Percentiles rank a stretch among this genome's conserved stretches.
Evolutionary conservation across 2,329 filamentous ascomycete genomes (phyloP).

Genomic region (Scedosporium dehoogii): DNA sequence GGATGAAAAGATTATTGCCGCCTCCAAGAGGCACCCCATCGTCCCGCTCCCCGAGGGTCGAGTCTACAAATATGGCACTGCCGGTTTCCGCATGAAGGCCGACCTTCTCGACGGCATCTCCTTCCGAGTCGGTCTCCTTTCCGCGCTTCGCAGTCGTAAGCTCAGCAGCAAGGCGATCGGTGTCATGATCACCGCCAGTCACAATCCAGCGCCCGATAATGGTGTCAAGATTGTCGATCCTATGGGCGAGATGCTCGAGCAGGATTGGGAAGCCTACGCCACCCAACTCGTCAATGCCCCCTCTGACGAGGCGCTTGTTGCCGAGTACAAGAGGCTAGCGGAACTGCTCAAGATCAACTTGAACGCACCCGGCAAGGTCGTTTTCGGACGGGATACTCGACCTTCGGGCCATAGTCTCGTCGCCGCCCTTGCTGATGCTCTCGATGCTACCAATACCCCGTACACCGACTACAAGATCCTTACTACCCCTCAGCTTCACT

Average conservation of each 20-base stretch:
- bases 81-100: constrained; percentile 59
- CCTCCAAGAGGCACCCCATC: constrained; percentile 53
- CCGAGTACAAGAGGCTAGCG: constrained; percentile 67
- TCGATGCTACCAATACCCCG: constrained; percentile 65
- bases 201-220: constrained; percentile 85
- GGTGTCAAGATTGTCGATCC: constrained; percentile 95
- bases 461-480: constrained; percentile 81
- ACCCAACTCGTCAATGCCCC: constrained; percentile 81
- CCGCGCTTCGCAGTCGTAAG: constrained; percentile 80
- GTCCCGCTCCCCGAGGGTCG: constrained; percentile 31
- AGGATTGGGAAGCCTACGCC: constrained; percentile 85
- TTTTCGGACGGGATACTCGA: constrained; percentile 87
- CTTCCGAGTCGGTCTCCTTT: constrained; percentile 84
- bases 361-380: constrained; percentile 61
- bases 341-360: constrained; percentile 67
- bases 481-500: constrained; percentile 97
- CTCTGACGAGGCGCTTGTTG: constrained; percentile 62
- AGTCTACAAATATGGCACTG: constrained; percentile 55
- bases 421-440: constrained; percentile 65
- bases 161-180: constrained; percentile 85
- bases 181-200: constrained; percentile 91
- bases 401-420: constrained; percentile 83
- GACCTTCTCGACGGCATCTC: constrained; percentile 85
- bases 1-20: constrained; percentile 46
- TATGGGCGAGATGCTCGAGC: constrained; percentile 95